Evolutionary conservation across 805 yeast species (phyloP).

Genomic region (Schwanniomyces vanrijiae): DNA sequence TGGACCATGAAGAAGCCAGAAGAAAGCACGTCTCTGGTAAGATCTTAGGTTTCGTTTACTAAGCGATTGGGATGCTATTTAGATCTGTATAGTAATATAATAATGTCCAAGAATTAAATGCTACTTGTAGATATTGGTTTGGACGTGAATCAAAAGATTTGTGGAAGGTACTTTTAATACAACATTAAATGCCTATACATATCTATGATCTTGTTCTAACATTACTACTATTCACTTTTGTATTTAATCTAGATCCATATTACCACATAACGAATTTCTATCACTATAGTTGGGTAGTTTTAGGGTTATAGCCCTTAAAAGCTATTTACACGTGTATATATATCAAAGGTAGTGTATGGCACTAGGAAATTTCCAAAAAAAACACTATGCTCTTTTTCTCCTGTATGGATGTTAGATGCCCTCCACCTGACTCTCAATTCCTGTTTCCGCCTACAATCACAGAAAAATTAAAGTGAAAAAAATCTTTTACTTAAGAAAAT

Average conservation of each 20-base stretch:
- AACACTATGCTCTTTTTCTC: background rate
- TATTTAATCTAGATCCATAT: too few species aligned
- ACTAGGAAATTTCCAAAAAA: background rate
- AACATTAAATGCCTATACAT: too few species aligned
- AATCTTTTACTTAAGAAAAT: constrained; percentile 1
- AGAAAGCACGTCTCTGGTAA: constrained; percentile 99
- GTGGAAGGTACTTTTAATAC: too few species aligned
- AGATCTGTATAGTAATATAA: constrained; percentile 2
- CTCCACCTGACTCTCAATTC: background rate
- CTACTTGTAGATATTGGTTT: background rate
- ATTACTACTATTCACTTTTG: too few species aligned
- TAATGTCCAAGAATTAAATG: background rate
- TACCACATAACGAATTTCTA: too few species aligned
- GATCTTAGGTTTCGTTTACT: constrained; percentile 97
- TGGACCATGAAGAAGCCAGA: constrained; percentile 99
- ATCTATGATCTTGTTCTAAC: too few species aligned
- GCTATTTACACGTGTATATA: background rate
- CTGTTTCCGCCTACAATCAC: background rate
- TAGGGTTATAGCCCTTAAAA: background rate
- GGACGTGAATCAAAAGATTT: too few species aligned
- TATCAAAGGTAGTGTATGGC: background rate
- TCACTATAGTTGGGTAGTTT: too few species aligned
- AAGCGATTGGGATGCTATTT: constrained; percentile 23
- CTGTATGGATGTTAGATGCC: background rate
- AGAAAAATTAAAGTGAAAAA: constrained; percentile 2